Conservation (phyloP, 257 asterid species). For the Handroanthus guayacan region DNA sequence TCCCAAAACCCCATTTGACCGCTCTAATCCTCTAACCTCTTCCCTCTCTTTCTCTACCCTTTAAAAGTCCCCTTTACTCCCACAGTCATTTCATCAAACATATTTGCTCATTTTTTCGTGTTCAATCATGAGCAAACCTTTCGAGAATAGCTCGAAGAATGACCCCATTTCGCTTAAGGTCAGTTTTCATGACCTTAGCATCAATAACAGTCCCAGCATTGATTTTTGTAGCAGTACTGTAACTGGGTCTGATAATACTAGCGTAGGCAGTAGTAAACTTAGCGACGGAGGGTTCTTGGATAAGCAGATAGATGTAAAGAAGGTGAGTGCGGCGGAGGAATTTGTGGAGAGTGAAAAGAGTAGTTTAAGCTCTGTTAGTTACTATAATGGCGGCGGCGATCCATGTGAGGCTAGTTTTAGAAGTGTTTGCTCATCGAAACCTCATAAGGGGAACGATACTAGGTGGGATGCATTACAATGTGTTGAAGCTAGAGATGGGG, state of each 20-base stretch:
- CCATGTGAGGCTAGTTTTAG: conserved; percentile 65
- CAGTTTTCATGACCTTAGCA: conserved; percentile 57
- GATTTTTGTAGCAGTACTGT: conserved; percentile 53
- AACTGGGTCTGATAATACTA: conserved; percentile 54
- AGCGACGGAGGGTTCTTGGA: conserved; percentile 51
- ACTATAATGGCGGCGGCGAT: conserved; percentile 38
- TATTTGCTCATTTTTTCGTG: not conserved
- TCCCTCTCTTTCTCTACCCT: conserved; percentile 46
- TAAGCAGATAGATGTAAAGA: conserved; percentile 42
- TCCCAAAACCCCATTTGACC: conserved; percentile 67
- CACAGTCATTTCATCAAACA: conserved; percentile 61
- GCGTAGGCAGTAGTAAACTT: conserved; percentile 40
- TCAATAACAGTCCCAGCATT: conserved; percentile 53
- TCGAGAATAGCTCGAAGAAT: conserved; percentile 30
- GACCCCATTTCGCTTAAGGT: conserved; percentile 49
- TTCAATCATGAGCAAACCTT: conserved; percentile 54
- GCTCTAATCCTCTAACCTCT: conserved; percentile 34
- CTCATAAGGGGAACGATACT: conserved; percentile 79
- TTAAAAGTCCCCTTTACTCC: conserved; percentile 38
- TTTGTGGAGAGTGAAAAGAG: conserved; percentile 41
- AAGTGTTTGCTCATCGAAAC: conserved; percentile 65
- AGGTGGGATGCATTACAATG: conserved; percentile 83
- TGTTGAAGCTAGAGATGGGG: conserved; percentile 58
- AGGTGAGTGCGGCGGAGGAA: conserved; percentile 28
- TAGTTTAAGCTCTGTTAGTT: conserved; percentile 48